A percentile compares a stretch with the other conserved stretches of the same genome.
phyloP scores from a whole-genome alignment of 441 rosid genomes.

The Hura crepitans region DNA sequence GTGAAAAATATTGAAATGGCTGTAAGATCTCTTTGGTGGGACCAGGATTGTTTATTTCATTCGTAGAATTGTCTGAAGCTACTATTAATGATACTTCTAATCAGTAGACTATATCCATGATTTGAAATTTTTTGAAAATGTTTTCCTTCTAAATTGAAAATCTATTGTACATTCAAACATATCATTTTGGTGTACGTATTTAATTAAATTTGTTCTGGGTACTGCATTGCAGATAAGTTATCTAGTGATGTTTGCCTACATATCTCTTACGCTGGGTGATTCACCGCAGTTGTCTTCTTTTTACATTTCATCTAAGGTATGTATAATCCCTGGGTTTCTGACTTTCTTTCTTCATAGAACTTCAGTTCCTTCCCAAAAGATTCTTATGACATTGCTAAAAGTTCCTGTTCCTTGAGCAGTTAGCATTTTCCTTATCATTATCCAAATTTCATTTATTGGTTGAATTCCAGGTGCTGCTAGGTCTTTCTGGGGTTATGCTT shows the following conservation, averaged over 20 bases:
- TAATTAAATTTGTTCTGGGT: background rate
- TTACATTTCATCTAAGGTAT: conserved; percentile 85
- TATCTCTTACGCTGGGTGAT: conserved; percentile 86
- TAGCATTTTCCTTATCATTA: conserved; percentile 7
- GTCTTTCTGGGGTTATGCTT: conserved; percentile 92
- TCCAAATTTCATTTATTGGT: conserved; percentile 22
- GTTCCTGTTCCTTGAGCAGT: background rate
- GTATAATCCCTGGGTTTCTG: conserved; percentile 13
- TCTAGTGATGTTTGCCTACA: conserved; percentile 97
- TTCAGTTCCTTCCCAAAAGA: background rate
- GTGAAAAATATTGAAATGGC: no score
- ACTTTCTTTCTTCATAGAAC: conserved; percentile 5
- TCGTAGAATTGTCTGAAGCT: conserved; percentile 1
- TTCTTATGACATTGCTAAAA: background rate
- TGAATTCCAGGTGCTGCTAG: conserved; percentile 76
- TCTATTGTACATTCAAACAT: background rate
- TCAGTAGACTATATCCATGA: background rate
- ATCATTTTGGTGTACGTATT: background rate
- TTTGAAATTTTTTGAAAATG: background rate
- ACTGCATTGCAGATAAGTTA: conserved; percentile 78
- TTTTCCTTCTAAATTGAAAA: background rate
- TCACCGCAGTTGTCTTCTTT: conserved; percentile 65
- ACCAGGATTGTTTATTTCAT: background rate
- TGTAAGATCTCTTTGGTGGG: background rate
- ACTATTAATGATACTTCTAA: background rate